Conservation (phyloP, 75 land plant species). For the Pinus tabuliformis region DNA sequence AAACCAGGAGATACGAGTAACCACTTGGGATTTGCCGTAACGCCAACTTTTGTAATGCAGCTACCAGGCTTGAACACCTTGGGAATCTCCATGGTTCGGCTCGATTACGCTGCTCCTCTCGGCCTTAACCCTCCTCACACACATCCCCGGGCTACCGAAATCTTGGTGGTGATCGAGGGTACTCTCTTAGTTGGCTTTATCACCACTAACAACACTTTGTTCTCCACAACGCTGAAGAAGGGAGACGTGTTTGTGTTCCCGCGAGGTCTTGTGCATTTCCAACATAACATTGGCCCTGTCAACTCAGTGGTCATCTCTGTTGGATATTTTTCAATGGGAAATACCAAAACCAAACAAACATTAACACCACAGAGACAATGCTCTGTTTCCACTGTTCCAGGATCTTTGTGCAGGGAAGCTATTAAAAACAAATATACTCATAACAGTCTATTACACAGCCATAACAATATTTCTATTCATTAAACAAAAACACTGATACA, state of each 20-base stretch:
- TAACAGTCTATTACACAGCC: too few relatives aligned
- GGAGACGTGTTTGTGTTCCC: slow-evolving; percentile 65
- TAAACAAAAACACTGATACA: too few relatives aligned
- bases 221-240: slow-evolving; percentile 22
- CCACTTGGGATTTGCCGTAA: slow-evolving; percentile 23
- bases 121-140: slow-evolving; percentile 64
- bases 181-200: slow-evolving; percentile 54
- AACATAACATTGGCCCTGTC: slow-evolving; percentile 34
- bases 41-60: too few relatives aligned
- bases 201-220: slow-evolving; percentile 36
- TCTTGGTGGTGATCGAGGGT: slow-evolving; percentile 48
- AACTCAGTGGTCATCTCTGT: slow-evolving; percentile 34
- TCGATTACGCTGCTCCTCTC: slow-evolving; percentile 32
- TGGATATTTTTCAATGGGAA: too few relatives aligned
- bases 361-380: too few relatives aligned
- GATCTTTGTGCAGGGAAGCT: too few relatives aligned
- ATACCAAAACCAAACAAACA: too few relatives aligned
- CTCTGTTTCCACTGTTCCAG: too few relatives aligned
- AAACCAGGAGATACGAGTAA: slow-evolving; percentile 26
- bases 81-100: slow-evolving; percentile 34
- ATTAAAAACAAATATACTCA: too few relatives aligned
- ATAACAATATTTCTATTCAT: too few relatives aligned
- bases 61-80: slow-evolving; percentile 40
- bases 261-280: slow-evolving; percentile 52
- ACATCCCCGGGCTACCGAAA: slow-evolving; percentile 66